A percentile compares a stretch with the other conserved stretches of the same genome.
Conservation (phyloP, 768 basidiomycete species). For the Tylopilus sp. region DNA sequence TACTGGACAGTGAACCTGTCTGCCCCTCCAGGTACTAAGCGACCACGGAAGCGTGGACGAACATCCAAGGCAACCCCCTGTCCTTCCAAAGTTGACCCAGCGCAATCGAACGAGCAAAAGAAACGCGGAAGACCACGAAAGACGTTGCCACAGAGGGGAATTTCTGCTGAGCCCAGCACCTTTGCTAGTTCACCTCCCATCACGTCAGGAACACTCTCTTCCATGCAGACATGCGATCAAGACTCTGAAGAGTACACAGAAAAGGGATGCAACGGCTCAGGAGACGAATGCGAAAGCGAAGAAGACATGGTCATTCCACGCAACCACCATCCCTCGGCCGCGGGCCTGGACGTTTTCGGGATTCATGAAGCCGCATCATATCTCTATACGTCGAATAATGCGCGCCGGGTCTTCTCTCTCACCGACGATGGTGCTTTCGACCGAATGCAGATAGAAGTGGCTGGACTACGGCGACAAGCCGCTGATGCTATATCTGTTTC, state of each 20-base stretch:
- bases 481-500: constrained; percentile 66
- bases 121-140: constrained; percentile 43
- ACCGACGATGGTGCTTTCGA: constrained; percentile 49
- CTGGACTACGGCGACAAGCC: constrained; percentile 59
- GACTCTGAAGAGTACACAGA: constrained; percentile 40
- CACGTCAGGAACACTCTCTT: constrained; percentile 25
- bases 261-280: constrained; percentile 42
- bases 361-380: constrained; percentile 37
- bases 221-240: constrained; percentile 27
- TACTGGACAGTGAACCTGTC: constrained; percentile 88
- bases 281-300: constrained; percentile 62
- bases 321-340: constrained; percentile 39
- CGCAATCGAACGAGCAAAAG: constrained; percentile 25
- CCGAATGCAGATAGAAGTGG: constrained; percentile 64
- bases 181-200: constrained; percentile 14
- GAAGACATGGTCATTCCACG: constrained; percentile 54
- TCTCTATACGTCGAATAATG: constrained; percentile 38
- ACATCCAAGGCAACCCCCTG: constrained; percentile 43
- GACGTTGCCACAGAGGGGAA: constrained; percentile 12
- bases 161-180: constrained; percentile 12
- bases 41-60: constrained; percentile 76
- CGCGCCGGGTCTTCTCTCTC: constrained; percentile 22
- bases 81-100: constrained; percentile 9
- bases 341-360: constrained; percentile 36
- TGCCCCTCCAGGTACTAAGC: constrained; percentile 84